Evolutionary conservation across 495 filamentous ascomycete genomes (phyloP).

Genomic region (Aspergillus bertholletiae): DNA sequence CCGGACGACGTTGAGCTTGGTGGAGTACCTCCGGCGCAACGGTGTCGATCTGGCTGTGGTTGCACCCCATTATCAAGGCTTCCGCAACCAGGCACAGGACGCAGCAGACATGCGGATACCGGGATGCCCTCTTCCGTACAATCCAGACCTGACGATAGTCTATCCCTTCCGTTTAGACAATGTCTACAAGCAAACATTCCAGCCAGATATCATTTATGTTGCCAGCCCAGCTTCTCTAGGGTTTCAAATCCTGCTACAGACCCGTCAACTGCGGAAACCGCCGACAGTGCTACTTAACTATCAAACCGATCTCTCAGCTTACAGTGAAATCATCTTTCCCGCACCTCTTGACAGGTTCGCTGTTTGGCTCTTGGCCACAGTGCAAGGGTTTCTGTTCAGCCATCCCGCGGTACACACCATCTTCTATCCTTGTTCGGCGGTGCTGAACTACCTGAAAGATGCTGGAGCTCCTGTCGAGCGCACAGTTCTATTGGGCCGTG

Average conservation of each 20-base stretch:
- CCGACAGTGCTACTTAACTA: slow-evolving; percentile 59
- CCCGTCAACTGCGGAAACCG: slow-evolving; percentile 49
- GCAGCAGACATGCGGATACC: slow-evolving; percentile 45
- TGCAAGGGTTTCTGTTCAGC: slow-evolving; percentile 58
- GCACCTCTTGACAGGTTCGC: slow-evolving; percentile 51
- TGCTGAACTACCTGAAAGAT: slow-evolving; percentile 51
- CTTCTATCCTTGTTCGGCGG: slow-evolving; percentile 58
- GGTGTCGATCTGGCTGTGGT: slow-evolving; percentile 56
- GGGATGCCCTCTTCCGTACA: slow-evolving; percentile 62
- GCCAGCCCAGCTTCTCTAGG: slow-evolving; percentile 62
- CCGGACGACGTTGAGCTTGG: slow-evolving; percentile 57
- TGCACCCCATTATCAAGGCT: slow-evolving; percentile 45
- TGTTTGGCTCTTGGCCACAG: slow-evolving; percentile 49
- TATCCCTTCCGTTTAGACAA: slow-evolving; percentile 57
- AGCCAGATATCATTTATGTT: slow-evolving; percentile 58
- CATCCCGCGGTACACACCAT: slow-evolving; percentile 53
- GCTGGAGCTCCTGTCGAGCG: slow-evolving; percentile 50
- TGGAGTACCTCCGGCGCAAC: slow-evolving; percentile 55
- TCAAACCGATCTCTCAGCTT: slow-evolving; percentile 62
- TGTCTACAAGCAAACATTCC: slow-evolving; percentile 49
- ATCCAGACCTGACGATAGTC: slow-evolving; percentile 59
- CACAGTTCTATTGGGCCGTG: slow-evolving; percentile 47
- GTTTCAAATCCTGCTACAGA: slow-evolving; percentile 59
- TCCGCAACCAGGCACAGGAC: not conserved
- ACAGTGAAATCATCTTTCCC: slow-evolving; percentile 59